Base-by-base conservation (phyloP, 164 flowering plant species). In the Berberis vulgaris region DNA sequence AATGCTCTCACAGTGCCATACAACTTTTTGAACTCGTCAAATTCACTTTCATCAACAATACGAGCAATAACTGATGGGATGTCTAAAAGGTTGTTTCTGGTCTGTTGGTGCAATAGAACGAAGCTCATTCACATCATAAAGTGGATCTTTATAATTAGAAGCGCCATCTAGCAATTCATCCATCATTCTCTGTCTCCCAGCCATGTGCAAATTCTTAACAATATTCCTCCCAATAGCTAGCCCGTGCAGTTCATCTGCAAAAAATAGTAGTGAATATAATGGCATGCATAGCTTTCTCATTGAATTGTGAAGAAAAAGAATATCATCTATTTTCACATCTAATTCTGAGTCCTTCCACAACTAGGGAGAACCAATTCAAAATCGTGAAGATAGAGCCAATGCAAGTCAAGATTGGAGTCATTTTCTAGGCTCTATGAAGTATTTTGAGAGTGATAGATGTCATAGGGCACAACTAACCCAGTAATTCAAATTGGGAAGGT, bases 21-120 rank as follows among this genome's bases (percentile, higher is more conserved):
- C 80, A 91, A 67, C 86, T 89, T 89, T 86, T 95, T 95, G 91
- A 95, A 95, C 70, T 94, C 97, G 66, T 94, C 96, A 77, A 94
- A 94, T 77, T 91, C 96, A 62, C 97, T 91, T 65, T 96, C 99
- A 81, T 91, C 99, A 60, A 85, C 92, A 66, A 91, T 81, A 62
- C 84, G 94, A 66, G 97, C 87, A 79, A 95, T 91, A 57, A 95
- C 80, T 59, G 96, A 81, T 68, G 97, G 83, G 49, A 95, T 73
- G 67, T 95, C 97, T 26, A 80, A 89, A 85, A n/a, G 86, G 74
- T 69, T 89, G 99, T 79, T 83, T 95, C 69, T 69, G 92, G 69
- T 95, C 97, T 52, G 78, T 77, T 59, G 97, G 96, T 54, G 97
- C 97, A 70, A 91, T 91, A 41, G 84, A 78, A 46, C 87, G 84